Base-by-base conservation (phyloP, 371 early-diverging fungal genomes). In the Nematocida sp. region DNA sequence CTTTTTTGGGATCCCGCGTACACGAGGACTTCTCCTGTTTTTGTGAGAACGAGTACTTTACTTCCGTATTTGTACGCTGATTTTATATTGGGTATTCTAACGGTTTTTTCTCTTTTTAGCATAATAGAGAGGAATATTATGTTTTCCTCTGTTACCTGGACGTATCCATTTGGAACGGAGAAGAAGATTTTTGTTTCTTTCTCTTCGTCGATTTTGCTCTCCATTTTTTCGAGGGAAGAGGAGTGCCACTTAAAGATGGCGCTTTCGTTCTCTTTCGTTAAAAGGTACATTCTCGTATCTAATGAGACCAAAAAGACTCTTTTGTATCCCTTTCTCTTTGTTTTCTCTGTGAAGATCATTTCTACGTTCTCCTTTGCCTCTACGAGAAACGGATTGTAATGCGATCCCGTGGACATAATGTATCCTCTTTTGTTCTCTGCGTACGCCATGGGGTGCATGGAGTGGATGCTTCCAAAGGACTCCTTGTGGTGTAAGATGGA, bases 221-320 rank as follows among this genome's bases (percentile, higher is more conserved):
- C 50, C 0, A 61, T 33, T 3, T 9, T 65, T 5, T 71, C 60
- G 9, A 71, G 11, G 4, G 39, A 47, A n/a, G n/a, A n/a, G 0
- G 16, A 20, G 38, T 49, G 35, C 63, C 75, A 71, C n/a, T 42
- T 11, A 0, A 71, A 32, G 1, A 71, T 38, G 7, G 33, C 36
- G 53, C 63, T 61, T 64, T 71, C 75, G 4, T 0, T 33, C 50
- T 71, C 51, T 1, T 61, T 59, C 9, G 75, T 71, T 11, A 71
- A 18, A 3, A 71, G 54, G 32, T 71, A 71, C 38, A 54, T 20
- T 5, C 42, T 28, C n/a, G 1, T 18, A 23, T 7, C 42, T 2
- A 0, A 20, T 7, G 51, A 38, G 0, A 71, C 75, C 48, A 53
- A 40, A 50, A 71, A 71, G 1, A 71, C 2, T 4, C 60, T 47